These are phyloP conservation scores for Entomortierella chlamydospora DNA, from an alignment of 192 early-diverging fungal genomes.

Conservation along the genomic window DNA sequence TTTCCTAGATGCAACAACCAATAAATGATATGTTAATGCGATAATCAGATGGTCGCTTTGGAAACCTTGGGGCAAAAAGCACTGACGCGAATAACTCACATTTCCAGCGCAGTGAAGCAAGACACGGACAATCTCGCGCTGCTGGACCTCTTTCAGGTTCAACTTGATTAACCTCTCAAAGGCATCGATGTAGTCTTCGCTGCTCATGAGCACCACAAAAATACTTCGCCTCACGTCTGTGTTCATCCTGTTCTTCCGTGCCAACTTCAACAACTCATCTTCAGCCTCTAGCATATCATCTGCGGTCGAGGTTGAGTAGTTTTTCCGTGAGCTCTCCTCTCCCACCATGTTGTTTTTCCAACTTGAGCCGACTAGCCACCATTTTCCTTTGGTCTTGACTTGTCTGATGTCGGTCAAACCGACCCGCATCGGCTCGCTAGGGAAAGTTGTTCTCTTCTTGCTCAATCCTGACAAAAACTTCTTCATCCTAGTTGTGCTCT, in stretches of 20 bases:
- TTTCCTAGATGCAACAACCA: conserved; percentile 66
- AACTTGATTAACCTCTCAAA: conserved; percentile 89
- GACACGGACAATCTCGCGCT: conserved; percentile 95
- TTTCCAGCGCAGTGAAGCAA: conserved; percentile 90
- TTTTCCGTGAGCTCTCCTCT: conserved; percentile 48
- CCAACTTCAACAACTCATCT: conserved; percentile 80
- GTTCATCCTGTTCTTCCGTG: conserved; percentile 93
- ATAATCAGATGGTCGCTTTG: neutral
- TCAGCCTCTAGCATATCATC: conserved; percentile 59
- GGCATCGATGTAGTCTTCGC: conserved; percentile 95
- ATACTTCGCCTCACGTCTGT: conserved; percentile 93
- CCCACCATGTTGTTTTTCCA: conserved; percentile 85
- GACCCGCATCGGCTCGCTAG: conserved; percentile 84
- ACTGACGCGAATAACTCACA: conserved; percentile 57
- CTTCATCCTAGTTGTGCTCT: conserved; percentile 79
- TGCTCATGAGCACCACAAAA: conserved; percentile 92
- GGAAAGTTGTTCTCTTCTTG: conserved; percentile 64
- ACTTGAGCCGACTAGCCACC: conserved; percentile 97
- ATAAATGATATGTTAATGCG: too few species aligned
- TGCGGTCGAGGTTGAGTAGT: conserved; percentile 40
- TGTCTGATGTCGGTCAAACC: conserved; percentile 86
- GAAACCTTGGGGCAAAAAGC: neutral
- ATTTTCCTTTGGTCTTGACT: conserved; percentile 86
- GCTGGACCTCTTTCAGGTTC: conserved; percentile 89
- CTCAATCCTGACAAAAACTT: conserved; percentile 79